Evolutionary conservation across 768 basidiomycete species (phyloP).

Genomic region (Lactarius pseudohatsudake): DNA sequence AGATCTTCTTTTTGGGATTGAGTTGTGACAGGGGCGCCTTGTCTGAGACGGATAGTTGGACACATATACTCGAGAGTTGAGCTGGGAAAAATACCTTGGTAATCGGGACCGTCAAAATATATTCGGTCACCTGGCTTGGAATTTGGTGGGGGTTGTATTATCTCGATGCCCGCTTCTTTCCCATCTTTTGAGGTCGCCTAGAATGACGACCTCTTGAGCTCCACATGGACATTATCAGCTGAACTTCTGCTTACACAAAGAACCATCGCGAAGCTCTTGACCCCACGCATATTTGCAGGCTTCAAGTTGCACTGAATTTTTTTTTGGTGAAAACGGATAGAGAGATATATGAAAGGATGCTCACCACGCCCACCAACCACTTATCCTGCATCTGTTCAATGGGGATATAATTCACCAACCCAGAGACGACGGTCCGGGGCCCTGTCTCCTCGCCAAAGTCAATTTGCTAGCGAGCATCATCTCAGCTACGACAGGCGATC

Average conservation of each 20-base stretch:
- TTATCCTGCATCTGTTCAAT: slow-evolving; percentile 90
- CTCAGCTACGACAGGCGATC: slow-evolving; percentile 4
- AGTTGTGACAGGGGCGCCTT: slow-evolving; percentile 75
- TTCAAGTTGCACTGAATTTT: slow-evolving; percentile 80
- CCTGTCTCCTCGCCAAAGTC: slow-evolving; percentile 94
- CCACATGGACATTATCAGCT: neutral
- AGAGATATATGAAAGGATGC: slow-evolving; percentile 29
- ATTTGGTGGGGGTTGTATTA: slow-evolving; percentile 83
- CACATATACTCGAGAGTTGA: neutral
- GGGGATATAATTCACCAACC: slow-evolving; percentile 93
- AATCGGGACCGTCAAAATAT: slow-evolving; percentile 91
- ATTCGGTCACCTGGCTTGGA: slow-evolving; percentile 90
- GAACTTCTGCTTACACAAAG: slow-evolving; percentile 61
- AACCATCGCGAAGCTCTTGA: slow-evolving; percentile 98
- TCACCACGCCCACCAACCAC: slow-evolving; percentile 79
- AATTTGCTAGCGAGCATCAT: slow-evolving; percentile 65
- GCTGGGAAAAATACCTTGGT: slow-evolving; percentile 56
- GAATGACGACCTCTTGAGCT: slow-evolving; percentile 1
- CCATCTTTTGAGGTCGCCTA: slow-evolving; percentile 91
- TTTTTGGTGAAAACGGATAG: slow-evolving; percentile 5
- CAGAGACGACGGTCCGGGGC: slow-evolving; percentile 94
- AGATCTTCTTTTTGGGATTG: slow-evolving; percentile 99
- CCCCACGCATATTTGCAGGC: slow-evolving; percentile 94
- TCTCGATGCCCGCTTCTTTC: slow-evolving; percentile 86
- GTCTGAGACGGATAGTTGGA: slow-evolving; percentile 39